These are phyloP conservation scores for Huntiella savannae DNA, from an alignment of 2,329 filamentous ascomycete genomes.

Conservation along the genomic window DNA sequence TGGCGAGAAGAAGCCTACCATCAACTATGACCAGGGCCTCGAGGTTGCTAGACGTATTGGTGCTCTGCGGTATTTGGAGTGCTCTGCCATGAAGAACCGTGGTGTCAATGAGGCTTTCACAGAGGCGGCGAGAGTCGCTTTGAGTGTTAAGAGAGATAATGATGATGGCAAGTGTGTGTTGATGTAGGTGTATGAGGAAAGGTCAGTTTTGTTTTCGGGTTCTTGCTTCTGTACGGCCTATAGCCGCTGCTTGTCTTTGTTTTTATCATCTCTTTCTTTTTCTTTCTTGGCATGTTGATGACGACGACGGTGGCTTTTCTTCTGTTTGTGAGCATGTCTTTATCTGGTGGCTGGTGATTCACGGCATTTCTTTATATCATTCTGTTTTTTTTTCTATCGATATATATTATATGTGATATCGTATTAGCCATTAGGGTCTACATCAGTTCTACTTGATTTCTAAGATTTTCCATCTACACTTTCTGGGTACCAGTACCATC, in stretches of 20 bases:
- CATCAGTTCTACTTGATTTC: no score
- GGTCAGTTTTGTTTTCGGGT: neutral
- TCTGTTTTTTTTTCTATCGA: neutral
- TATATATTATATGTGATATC: no score
- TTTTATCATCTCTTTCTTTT: neutral
- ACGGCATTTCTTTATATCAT: neutral
- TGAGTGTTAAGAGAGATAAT: slow-evolving; percentile 49
- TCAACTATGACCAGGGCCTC: slow-evolving; percentile 79
- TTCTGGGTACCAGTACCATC: no score
- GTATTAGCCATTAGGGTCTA: no score
- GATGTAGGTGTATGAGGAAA: slow-evolving; percentile 27
- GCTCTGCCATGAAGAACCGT: slow-evolving; percentile 93
- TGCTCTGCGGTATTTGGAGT: slow-evolving; percentile 88
- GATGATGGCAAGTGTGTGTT: slow-evolving; percentile 41
- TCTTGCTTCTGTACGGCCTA: neutral
- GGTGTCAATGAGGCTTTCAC: slow-evolving; percentile 98
- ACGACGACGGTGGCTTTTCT: no score
- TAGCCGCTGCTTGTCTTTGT: neutral
- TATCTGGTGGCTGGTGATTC: neutral
- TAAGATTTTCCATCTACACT: no score
- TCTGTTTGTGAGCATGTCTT: no score
- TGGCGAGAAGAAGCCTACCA: slow-evolving; percentile 49
- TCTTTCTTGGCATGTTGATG: neutral
- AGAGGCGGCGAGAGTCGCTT: slow-evolving; percentile 83
- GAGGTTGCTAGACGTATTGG: slow-evolving; percentile 83